phyloP scores from a whole-genome alignment of 148 eudicot species.

The Fagopyrum tataricum region DNA sequence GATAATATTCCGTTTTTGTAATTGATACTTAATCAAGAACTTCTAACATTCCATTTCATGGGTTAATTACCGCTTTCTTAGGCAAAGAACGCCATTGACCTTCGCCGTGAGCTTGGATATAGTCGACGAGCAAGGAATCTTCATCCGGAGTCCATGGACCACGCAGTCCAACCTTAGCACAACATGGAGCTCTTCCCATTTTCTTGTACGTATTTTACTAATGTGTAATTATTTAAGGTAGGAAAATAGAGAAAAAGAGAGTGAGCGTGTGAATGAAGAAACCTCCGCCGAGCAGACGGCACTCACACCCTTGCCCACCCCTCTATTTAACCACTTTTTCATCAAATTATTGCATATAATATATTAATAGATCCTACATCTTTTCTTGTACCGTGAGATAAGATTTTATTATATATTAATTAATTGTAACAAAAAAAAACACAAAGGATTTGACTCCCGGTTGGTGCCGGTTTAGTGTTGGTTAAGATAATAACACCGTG shows the following conservation, averaged over 20 bases:
- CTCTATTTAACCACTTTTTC: conserved; percentile 2
- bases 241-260: not conserved
- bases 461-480: not conserved
- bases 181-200: conserved; percentile 70
- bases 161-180: conserved; percentile 53
- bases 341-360: not conserved
- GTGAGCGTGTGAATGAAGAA: not conserved
- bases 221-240: not conserved
- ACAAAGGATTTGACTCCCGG: too few species aligned
- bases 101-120: conserved; percentile 50
- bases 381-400: too few species aligned
- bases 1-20: too few species aligned
- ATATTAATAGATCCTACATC: too few species aligned
- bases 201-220: not conserved
- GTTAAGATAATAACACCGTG: not conserved
- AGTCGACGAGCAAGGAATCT: conserved; percentile 43
- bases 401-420: too few species aligned
- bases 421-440: too few species aligned
- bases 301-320: conserved; percentile 10
- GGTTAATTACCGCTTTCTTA: conserved; percentile 43
- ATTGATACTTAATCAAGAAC: too few species aligned
- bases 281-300: conserved; percentile 12
- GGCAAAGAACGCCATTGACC: conserved; percentile 70
- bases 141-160: conserved; percentile 63
- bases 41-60: too few species aligned